A percentile compares a stretch with the other conserved stretches of the same genome.
Conservation (phyloP, 495 filamentous ascomycete genomes). For the Aspergillus baeticus region DNA sequence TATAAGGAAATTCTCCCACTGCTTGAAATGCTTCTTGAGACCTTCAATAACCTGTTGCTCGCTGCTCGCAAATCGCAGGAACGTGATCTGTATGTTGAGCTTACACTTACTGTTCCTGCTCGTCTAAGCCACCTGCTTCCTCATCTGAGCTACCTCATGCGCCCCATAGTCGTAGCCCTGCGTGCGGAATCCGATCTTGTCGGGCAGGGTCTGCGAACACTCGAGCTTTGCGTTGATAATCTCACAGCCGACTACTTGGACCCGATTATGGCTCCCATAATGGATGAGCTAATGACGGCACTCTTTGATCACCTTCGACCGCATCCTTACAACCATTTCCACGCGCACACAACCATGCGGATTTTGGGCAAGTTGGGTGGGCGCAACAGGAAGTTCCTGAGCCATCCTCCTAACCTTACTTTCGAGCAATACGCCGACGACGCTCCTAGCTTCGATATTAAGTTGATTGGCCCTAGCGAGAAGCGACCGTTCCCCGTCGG, state of each 20-base stretch:
- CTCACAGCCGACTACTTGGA: conserved; percentile 96
- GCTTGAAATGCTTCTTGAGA: conserved; percentile 94
- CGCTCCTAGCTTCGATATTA: conserved; percentile 77
- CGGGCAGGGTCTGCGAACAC: conserved; percentile 86
- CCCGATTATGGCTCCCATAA: conserved; percentile 98
- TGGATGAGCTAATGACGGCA: conserved; percentile 96
- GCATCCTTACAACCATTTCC: conserved; percentile 91
- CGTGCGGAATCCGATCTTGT: conserved; percentile 90
- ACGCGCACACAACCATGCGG: conserved; percentile 96
- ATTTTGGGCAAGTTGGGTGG: conserved; percentile 97
- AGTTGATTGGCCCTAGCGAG: conserved; percentile 80
- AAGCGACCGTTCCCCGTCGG: conserved; percentile 84
- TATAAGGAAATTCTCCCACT: conserved; percentile 98
- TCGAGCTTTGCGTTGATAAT: conserved; percentile 98
- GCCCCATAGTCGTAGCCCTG: conserved; percentile 90
- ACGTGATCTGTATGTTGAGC: conserved; percentile 93
- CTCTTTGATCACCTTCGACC: conserved; percentile 93
- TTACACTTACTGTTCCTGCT: conserved; percentile 94
- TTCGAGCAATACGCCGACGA: conserved; percentile 89
- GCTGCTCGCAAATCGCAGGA: conserved; percentile 87
- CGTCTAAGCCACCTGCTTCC: conserved; percentile 92
- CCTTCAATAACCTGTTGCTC: conserved; percentile 87
- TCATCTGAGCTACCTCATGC: conserved; percentile 97
- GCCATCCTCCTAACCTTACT: conserved; percentile 73
- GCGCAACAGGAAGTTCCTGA: conserved; percentile 91